Evolutionary conservation across 352 stramenopile genomes (phyloP).

Genomic region (Pythium aphanidermatum): DNA sequence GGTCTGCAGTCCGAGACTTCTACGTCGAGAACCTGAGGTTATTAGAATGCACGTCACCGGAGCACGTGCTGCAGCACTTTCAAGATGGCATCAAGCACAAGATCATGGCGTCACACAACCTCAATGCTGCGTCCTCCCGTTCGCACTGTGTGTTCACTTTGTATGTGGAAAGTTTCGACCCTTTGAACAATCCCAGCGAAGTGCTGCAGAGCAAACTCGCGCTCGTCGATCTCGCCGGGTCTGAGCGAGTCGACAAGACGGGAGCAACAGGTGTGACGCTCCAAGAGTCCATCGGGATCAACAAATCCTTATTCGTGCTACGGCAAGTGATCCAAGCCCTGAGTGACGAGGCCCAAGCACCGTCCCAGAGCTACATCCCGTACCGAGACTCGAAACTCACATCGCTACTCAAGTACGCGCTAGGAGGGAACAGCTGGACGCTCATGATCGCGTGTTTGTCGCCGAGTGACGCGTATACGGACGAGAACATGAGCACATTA

Average conservation of each 20-base stretch:
- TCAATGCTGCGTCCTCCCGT: conserved; percentile 45
- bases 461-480: conserved; percentile 38
- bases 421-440: conserved; percentile 57
- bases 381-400: conserved; percentile 67
- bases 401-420: conserved; percentile 49
- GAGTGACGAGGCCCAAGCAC: conserved; percentile 41
- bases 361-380: conserved; percentile 38
- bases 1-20: conserved; percentile 43
- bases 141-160: conserved; percentile 54
- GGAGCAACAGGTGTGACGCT: conserved; percentile 44
- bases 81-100: conserved; percentile 55
- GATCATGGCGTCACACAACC: conserved; percentile 51
- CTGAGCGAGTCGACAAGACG: conserved; percentile 53
- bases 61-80: conserved; percentile 43
- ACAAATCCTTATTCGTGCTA: conserved; percentile 58
- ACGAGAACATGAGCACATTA: conserved; percentile 66
- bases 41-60: conserved; percentile 30
- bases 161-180: conserved; percentile 45
- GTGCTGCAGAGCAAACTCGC: conserved; percentile 44
- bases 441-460: conserved; percentile 65
- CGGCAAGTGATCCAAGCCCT: conserved; percentile 52
- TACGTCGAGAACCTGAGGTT: conserved; percentile 53
- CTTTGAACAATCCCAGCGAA: conserved; percentile 24
- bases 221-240: conserved; percentile 58
- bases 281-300: conserved; percentile 55